Evolutionary conservation across 805 yeast genomes (phyloP).

Genomic region (Pichia manshurica): DNA sequence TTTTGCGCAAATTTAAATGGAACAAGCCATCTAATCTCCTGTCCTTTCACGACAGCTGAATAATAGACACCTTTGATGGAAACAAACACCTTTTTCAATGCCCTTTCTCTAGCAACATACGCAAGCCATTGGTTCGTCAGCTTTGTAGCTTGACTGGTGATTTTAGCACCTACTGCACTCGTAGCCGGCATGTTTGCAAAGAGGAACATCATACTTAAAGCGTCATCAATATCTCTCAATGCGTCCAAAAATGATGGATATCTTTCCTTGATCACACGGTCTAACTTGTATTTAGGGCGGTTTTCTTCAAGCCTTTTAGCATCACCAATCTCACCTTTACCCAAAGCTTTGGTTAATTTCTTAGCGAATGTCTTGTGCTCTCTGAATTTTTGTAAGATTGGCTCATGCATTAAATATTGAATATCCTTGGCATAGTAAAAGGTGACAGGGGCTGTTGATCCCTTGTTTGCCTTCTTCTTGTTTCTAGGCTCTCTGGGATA

Average conservation of each 20-base stretch:
- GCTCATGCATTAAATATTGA: conserved; percentile 92
- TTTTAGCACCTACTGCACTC: conserved; percentile 67
- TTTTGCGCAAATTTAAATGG: conserved; percentile 97
- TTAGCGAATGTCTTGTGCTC: conserved; percentile 93
- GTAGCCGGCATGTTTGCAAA: conserved; percentile 95
- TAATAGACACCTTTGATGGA: conserved; percentile 96
- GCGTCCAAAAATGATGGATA: conserved; percentile 94
- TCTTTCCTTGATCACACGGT: conserved; percentile 87
- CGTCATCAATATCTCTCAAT: conserved; percentile 89
- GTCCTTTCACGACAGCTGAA: conserved; percentile 85
- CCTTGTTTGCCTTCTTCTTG: conserved; percentile 95
- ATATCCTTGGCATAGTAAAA: conserved; percentile 93
- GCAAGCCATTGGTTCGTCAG: conserved; percentile 96
- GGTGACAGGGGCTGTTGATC: conserved; percentile 94
- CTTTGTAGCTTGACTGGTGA: conserved; percentile 82
- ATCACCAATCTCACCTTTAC: conserved; percentile 84
- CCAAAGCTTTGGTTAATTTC: conserved; percentile 82
- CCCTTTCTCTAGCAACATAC: conserved; percentile 77
- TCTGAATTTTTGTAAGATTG: conserved; percentile 83
- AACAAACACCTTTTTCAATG: conserved; percentile 83
- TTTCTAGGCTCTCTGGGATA: conserved; percentile 95
- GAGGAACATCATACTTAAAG: conserved; percentile 87
- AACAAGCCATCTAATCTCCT: conserved; percentile 90
- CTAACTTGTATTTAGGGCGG: conserved; percentile 80
- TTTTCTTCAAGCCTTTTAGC: conserved; percentile 81